Evolutionary conservation across 2,329 filamentous ascomycete species (phyloP).

Genomic region (Periconia sp.): DNA sequence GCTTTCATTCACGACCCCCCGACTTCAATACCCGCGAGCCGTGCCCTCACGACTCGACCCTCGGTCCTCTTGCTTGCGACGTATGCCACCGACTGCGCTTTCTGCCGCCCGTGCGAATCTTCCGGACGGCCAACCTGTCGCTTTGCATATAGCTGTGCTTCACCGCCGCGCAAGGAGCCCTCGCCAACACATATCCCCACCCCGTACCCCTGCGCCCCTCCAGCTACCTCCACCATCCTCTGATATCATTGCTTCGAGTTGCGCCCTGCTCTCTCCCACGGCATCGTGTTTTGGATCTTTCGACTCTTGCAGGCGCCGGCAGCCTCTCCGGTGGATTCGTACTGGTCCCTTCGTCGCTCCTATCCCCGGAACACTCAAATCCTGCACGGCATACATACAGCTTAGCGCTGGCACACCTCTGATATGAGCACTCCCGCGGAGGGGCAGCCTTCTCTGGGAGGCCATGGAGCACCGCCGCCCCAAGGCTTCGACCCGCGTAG

Average conservation of each 20-base stretch:
- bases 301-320: background rate
- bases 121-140: constrained; percentile 3
- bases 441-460: constrained; percentile 38
- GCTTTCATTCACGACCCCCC: constrained; percentile 18
- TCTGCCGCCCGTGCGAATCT: constrained; percentile 3
- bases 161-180: constrained; percentile 14
- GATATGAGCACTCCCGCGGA: constrained; percentile 40
- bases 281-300: background rate
- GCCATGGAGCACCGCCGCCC: constrained; percentile 27
- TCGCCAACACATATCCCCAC: constrained; percentile 15
- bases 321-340: background rate
- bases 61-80: constrained; percentile 15
- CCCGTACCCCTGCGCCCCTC: constrained; percentile 6
- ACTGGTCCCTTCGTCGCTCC: background rate
- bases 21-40: constrained; percentile 5
- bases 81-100: constrained; percentile 16
- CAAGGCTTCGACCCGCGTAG: constrained; percentile 33
- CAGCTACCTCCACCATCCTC: background rate
- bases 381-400: constrained; percentile 1
- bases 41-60: constrained; percentile 12
- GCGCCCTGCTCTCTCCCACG: background rate
- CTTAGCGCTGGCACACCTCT: constrained; percentile 26
- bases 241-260: background rate
- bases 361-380: constrained; percentile 3
- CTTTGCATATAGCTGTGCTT: constrained; percentile 1